Evolutionary conservation across 2,329 filamentous ascomycete species (phyloP).

Genomic region (Chaetomium globosum): DNA sequence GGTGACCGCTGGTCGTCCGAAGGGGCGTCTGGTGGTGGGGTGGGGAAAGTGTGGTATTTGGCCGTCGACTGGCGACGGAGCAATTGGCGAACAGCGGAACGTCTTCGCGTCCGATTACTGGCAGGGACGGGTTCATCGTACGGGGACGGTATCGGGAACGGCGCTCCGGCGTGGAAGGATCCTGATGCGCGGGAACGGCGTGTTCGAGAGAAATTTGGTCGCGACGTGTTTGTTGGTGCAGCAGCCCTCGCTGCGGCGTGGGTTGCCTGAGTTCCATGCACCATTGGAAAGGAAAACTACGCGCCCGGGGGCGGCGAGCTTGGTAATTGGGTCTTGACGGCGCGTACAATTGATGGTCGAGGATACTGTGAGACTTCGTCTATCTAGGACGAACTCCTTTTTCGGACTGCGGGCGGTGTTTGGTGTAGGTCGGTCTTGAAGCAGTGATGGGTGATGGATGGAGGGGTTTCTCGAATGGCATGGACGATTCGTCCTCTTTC

Average conservation of each 20-base stretch:
- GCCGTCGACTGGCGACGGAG: slow-evolving; percentile 50
- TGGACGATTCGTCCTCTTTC: background rate
- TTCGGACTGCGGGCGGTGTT: background rate
- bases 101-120: slow-evolving; percentile 29
- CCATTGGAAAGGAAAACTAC: slow-evolving; percentile 16
- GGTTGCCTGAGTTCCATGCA: slow-evolving; percentile 24
- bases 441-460: background rate
- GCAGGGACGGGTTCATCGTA: slow-evolving; percentile 33
- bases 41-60: slow-evolving; percentile 82
- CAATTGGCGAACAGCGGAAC: slow-evolving; percentile 26
- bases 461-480: background rate
- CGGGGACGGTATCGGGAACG: slow-evolving; percentile 47
- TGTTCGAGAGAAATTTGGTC: slow-evolving; percentile 26
- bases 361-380: background rate
- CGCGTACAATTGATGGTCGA: background rate
- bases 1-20: slow-evolving; percentile 45
- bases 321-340: background rate
- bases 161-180: slow-evolving; percentile 57
- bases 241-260: slow-evolving; percentile 23
- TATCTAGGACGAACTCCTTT: background rate
- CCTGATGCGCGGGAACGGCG: slow-evolving; percentile 44
- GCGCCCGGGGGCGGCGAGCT: background rate
- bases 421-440: background rate
- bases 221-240: slow-evolving; percentile 22
- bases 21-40: slow-evolving; percentile 68